A percentile compares a stretch with the other conserved stretches of the same genome.
Conservation (phyloP, 2,329 filamentous ascomycete species). For the Colletotrichum somersetense region DNA sequence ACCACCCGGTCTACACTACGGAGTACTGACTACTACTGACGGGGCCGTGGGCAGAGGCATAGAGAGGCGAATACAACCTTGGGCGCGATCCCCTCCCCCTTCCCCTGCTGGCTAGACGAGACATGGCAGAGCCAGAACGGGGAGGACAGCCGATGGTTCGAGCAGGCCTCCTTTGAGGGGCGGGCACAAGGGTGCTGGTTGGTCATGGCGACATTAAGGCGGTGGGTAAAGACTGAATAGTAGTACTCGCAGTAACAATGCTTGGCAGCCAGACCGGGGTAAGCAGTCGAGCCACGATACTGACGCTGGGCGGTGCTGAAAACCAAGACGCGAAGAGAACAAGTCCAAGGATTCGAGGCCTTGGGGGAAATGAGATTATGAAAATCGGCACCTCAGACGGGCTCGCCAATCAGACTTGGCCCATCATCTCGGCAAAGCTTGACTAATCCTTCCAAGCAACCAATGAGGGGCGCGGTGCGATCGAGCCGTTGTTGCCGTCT, state of each 20-base stretch:
- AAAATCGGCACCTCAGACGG: conserved; percentile 11
- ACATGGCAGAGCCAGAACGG: conserved; percentile 15
- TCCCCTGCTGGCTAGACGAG: conserved; percentile 24
- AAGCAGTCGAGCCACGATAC: conserved; percentile 11
- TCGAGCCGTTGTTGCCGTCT: conserved; percentile 23
- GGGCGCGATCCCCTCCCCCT: conserved; percentile 30
- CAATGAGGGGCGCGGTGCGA: conserved; percentile 34
- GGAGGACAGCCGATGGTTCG: conserved; percentile 17
- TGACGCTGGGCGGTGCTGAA: conserved; percentile 5
- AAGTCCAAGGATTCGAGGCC: conserved; percentile 28
- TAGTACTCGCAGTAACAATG: conserved; percentile 15
- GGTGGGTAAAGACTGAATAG: background rate
- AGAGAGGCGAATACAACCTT: conserved; percentile 23
- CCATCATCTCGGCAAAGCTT: conserved; percentile 41
- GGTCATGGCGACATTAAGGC: conserved; percentile 37
- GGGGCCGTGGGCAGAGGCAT: conserved; percentile 1
- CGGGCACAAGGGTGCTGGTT: conserved; percentile 32
- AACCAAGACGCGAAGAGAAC: background rate
- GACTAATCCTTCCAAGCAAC: conserved; percentile 25
- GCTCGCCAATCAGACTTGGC: conserved; percentile 39
- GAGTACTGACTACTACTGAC: background rate
- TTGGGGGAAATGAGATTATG: conserved; percentile 35
- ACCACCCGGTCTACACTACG: background rate
- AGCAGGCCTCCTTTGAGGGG: conserved; percentile 29
- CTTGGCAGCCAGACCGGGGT: conserved; percentile 12